Evolutionary conservation across 1,284 basidiomycete species (phyloP).

Genomic region (Leccinum griseonigrum): DNA sequence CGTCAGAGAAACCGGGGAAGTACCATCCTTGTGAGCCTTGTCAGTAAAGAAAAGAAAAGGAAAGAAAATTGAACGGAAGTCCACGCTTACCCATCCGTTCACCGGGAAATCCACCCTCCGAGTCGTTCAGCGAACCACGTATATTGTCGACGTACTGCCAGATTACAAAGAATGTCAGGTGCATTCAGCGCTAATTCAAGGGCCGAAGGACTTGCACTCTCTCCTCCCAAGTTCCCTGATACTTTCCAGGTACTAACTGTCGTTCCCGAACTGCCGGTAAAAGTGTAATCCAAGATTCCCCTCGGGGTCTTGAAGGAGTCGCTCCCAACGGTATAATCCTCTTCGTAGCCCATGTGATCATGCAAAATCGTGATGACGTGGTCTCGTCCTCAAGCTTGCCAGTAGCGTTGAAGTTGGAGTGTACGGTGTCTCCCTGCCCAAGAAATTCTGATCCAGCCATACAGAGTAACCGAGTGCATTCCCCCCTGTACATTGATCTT

Average conservation of each 20-base stretch:
- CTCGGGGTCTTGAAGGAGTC: slow-evolving; percentile 46
- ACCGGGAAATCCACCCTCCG: slow-evolving; percentile 41
- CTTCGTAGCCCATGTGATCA: slow-evolving; percentile 55
- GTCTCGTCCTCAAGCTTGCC: slow-evolving; percentile 21
- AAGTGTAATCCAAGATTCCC: slow-evolving; percentile 44
- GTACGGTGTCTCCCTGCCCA: slow-evolving; percentile 42
- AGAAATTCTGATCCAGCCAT: slow-evolving; percentile 47
- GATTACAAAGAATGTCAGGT: neutral
- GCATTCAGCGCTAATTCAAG: neutral
- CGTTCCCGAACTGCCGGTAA: slow-evolving; percentile 38
- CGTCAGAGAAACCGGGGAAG: slow-evolving; percentile 49
- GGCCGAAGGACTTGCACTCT: slow-evolving; percentile 32
- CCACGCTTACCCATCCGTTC: slow-evolving; percentile 41
- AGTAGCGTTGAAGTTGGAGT: slow-evolving; percentile 14
- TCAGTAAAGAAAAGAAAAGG: slow-evolving; percentile 1
- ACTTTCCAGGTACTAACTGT: slow-evolving; percentile 43
- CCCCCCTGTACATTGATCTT: slow-evolving; percentile 44
- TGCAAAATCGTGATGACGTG: slow-evolving; percentile 51
- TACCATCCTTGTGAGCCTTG: slow-evolving; percentile 40
- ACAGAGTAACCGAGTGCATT: slow-evolving; percentile 46
- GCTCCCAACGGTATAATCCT: slow-evolving; percentile 40
- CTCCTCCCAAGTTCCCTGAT: slow-evolving; percentile 48
- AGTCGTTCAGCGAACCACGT: slow-evolving; percentile 47
- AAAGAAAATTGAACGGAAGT: neutral
- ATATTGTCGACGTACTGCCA: slow-evolving; percentile 34